Percentiles rank a stretch among this genome's conserved stretches.
Conservation (phyloP, 2,329 filamentous ascomycete genomes). For the Penicillium sp. region DNA sequence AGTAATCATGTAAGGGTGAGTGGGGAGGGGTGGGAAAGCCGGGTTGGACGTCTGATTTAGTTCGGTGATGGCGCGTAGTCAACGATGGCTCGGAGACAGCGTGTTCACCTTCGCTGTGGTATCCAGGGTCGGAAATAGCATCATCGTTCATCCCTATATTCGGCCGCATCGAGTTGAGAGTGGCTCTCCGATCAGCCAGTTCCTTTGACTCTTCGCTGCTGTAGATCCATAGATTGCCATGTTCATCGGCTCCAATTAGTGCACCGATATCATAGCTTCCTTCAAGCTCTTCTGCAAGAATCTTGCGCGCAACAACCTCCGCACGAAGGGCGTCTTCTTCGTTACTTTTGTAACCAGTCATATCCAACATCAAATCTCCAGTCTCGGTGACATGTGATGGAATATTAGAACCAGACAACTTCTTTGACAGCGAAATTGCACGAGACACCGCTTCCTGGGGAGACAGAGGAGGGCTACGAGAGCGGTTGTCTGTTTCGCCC, state of each 20-base stretch:
- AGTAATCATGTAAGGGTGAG: conserved; percentile 47
- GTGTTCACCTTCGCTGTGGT: conserved; percentile 79
- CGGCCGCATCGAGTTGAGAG: conserved; percentile 52
- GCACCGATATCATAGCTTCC: conserved; percentile 96
- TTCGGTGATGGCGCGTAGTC: conserved; percentile 50
- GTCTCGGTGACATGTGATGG: conserved; percentile 87
- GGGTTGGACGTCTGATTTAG: conserved; percentile 68
- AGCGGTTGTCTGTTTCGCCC: conserved; percentile 44
- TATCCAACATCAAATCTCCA: conserved; percentile 95
- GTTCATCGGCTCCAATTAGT: conserved; percentile 89
- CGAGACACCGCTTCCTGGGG: conserved; percentile 75
- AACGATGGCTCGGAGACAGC: conserved; percentile 66
- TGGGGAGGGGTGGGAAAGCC: conserved; percentile 61
- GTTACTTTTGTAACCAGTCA: conserved; percentile 93
- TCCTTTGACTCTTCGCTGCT: conserved; percentile 96
- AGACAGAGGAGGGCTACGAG: conserved; percentile 74
- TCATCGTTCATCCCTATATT: conserved; percentile 63
- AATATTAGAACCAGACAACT: conserved; percentile 86
- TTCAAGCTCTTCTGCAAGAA: conserved; percentile 87
- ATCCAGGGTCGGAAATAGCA: conserved; percentile 86
- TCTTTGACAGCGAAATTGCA: conserved; percentile 79
- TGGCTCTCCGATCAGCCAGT: conserved; percentile 67
- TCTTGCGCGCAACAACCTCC: conserved; percentile 88
- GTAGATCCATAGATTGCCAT: conserved; percentile 99
- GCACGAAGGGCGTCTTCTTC: conserved; percentile 89